Conservation (phyloP, 164 flowering plant genomes). For the Umbilicus rupestris region DNA sequence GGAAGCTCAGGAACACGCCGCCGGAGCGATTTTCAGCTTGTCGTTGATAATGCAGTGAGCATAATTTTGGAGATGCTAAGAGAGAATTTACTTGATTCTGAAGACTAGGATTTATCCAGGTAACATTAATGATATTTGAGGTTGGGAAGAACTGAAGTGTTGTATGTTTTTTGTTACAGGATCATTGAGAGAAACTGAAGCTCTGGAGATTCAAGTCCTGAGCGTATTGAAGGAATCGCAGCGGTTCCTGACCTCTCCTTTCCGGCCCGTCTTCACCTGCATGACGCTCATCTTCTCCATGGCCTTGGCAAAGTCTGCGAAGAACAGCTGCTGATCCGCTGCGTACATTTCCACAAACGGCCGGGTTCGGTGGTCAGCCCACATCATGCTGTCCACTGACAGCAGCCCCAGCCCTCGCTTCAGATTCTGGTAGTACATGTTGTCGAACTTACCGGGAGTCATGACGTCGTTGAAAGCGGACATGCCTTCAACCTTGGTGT, state of each 20-base stretch:
- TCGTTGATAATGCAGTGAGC: not conserved
- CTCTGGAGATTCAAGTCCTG: not conserved
- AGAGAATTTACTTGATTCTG: conserved; percentile 22
- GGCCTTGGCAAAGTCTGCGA: conserved; percentile 41
- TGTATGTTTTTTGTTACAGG: not conserved
- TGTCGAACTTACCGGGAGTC: conserved; percentile 59
- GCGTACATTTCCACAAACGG: conserved; percentile 38
- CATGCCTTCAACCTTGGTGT: conserved; percentile 34
- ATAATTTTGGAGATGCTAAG: conserved; percentile 19
- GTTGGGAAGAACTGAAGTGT: not conserved
- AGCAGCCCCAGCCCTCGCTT: conserved; percentile 54
- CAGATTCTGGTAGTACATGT: conserved; percentile 49
- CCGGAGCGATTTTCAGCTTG: conserved; percentile 3
- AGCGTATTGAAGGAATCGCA: conserved; percentile 33
- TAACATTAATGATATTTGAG: not conserved
- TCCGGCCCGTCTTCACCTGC: conserved; percentile 29
- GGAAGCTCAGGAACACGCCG: conserved; percentile 4
- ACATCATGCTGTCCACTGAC: conserved; percentile 39
- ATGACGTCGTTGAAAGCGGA: conserved; percentile 63
- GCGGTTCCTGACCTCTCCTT: conserved; percentile 43
- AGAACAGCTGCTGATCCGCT: conserved; percentile 37
- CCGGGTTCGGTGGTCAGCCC: conserved; percentile 33
- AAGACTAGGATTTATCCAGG: not conserved
- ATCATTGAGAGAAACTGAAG: not conserved
- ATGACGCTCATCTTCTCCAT: conserved; percentile 52